These are phyloP conservation scores for Colletotrichum sp. DNA, from an alignment of 2,329 filamentous ascomycete genomes.

Conservation along the genomic window DNA sequence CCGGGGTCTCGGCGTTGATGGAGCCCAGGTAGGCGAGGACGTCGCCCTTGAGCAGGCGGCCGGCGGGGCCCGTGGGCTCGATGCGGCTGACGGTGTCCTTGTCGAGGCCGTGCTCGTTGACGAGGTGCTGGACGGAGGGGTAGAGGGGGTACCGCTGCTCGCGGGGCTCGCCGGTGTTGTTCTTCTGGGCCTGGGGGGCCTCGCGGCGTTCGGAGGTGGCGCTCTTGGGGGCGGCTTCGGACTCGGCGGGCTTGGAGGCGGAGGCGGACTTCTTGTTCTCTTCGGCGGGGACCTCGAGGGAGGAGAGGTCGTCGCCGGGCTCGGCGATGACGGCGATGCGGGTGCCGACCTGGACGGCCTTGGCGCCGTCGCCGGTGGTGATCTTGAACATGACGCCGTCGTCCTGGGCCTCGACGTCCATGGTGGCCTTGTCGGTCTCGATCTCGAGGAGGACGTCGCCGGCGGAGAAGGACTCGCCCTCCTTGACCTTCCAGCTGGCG, in stretches of 20 bases:
- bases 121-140: constrained; percentile 83
- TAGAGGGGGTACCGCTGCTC: constrained; percentile 76
- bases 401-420: constrained; percentile 94
- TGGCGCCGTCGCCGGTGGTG: constrained; percentile 73
- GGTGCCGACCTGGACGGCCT: constrained; percentile 77
- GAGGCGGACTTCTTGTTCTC: constrained; percentile 49
- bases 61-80: constrained; percentile 84
- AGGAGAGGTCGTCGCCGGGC: constrained; percentile 76
- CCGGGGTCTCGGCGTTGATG: constrained; percentile 75
- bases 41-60: constrained; percentile 92
- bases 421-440: constrained; percentile 92
- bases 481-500: constrained; percentile 82
- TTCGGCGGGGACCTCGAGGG: constrained; percentile 77
- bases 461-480: constrained; percentile 81
- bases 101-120: constrained; percentile 79
- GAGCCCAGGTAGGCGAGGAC: constrained; percentile 87
- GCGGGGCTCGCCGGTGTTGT: constrained; percentile 44
- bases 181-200: constrained; percentile 22
- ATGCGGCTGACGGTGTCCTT: constrained; percentile 81
- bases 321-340: constrained; percentile 87
- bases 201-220: constrained; percentile 18
- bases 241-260: constrained; percentile 30
- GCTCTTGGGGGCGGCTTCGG: constrained; percentile 27
- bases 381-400: constrained; percentile 89
- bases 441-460: constrained; percentile 91